Evolutionary conservation across 805 yeast species (phyloP).

Genomic region (Saturnispora quitensis): DNA sequence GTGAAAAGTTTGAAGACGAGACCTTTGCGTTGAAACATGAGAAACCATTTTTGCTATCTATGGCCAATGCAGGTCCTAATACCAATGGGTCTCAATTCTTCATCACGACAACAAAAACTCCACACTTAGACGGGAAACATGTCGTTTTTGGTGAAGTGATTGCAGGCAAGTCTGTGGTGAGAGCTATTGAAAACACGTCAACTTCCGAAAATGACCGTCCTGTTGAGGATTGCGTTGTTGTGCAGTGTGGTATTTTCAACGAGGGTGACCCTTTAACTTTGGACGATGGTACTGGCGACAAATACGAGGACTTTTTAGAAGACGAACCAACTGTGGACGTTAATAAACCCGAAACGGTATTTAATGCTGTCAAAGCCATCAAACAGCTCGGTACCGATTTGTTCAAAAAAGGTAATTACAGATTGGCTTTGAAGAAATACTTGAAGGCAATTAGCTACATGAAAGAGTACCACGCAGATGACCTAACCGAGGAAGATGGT

Average conservation of each 20-base stretch:
- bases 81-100: constrained; percentile 96
- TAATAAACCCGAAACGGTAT: constrained; percentile 53
- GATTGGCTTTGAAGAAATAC: constrained; percentile 58
- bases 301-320: constrained; percentile 62
- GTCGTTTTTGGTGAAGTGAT: constrained; percentile 92
- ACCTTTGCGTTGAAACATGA: constrained; percentile 70
- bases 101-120: constrained; percentile 85
- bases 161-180: constrained; percentile 70
- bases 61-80: constrained; percentile 96
- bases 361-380: constrained; percentile 52
- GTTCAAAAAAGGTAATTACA: constrained; percentile 55
- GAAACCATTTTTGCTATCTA: constrained; percentile 78
- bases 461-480: constrained; percentile 67
- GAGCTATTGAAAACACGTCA: constrained; percentile 63
- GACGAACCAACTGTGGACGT: constrained; percentile 64
- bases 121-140: constrained; percentile 92
- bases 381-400: constrained; percentile 72
- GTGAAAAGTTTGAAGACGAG: constrained; percentile 86
- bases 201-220: constrained; percentile 71
- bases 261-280: constrained; percentile 40
- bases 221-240: constrained; percentile 54
- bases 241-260: constrained; percentile 71
- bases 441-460: constrained; percentile 61
- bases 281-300: constrained; percentile 80
- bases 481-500: constrained; percentile 46